These are phyloP conservation scores for Lodderomyces margitis DNA, from an alignment of 1,139 yeast species.

Conservation along the genomic window DNA sequence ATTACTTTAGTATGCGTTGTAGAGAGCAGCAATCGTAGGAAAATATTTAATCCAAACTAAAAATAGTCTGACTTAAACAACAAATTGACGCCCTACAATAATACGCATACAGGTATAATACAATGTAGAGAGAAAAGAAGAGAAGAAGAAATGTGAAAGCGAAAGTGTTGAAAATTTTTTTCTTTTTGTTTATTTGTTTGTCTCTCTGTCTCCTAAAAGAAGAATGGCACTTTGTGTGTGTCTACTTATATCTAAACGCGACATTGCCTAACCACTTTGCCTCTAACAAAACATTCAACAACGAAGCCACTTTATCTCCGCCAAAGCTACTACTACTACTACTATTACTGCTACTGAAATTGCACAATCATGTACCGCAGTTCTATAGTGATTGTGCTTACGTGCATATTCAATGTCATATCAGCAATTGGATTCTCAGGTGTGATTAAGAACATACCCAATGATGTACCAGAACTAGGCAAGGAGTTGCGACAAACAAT, in stretches of 20 bases:
- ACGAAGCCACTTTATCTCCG: too few species aligned
- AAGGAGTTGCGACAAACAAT: constrained; percentile 19
- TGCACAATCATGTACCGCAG: not conserved
- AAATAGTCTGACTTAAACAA: not conserved
- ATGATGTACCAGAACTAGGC: constrained; percentile 22
- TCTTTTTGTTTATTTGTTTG: too few species aligned
- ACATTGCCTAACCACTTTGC: too few species aligned
- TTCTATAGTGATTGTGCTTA: not conserved
- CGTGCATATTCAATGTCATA: not conserved
- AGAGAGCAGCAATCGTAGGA: constrained; percentile 49
- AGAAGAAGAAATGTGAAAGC: constrained; percentile 8
- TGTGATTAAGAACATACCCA: constrained; percentile 25
- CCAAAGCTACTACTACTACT: too few species aligned
- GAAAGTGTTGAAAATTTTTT: constrained; percentile 4
- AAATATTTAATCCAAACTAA: constrained; percentile 7
- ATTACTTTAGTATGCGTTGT: constrained; percentile 51
- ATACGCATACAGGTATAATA: constrained; percentile 53
- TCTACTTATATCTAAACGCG: too few species aligned
- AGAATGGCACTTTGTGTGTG: too few species aligned
- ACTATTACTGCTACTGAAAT: too few species aligned
- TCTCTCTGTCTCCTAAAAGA: not conserved
- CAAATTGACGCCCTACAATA: constrained; percentile 50
- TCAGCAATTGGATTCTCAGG: constrained; percentile 19
- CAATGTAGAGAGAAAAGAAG: constrained; percentile 19
- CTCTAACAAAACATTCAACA: too few species aligned